Evolutionary conservation across 192 early-diverging fungal genomes (phyloP), one percentile per base, ranked within the genome.

Genomic region (Phlyctochytrium arcticum): DNA sequence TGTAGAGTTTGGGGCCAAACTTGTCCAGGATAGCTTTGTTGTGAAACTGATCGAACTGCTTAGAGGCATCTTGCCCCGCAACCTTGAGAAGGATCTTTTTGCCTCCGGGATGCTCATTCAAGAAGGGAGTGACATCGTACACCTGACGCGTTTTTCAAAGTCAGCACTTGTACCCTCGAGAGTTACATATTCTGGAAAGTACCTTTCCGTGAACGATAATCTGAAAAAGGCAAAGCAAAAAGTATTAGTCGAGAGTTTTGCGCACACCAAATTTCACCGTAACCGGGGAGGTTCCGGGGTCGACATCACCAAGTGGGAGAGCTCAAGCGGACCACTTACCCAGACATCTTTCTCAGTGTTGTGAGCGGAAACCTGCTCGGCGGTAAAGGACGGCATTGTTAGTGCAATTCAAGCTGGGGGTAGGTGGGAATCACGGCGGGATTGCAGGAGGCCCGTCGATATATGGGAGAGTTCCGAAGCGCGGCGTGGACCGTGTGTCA

Each of bases 21-120:
- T 90, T 85, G 24, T 81, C 81, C 21, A 92, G 72, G 36, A 90
- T 69, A 46, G 71, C 65, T 30, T 77, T 63, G 62, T 86, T 87
- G 73, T 93, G 91, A 79, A 93, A 93, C 65, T 88, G 79, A 70
- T 90, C 87, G 64, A 92, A 93, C 74, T 92, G 88, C 74, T 90
- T 89, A 26, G 87, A 75, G 27, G 91, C 91, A 73, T 93, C 91
- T 15, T 75, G 78, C 46, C 91, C 91, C 23, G 88, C 87, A 24
- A 85, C 86, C 68, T 88, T 87, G 21, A 91, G 69, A 26, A 92
- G 76, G 39, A 91, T 80, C 71, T 90, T 90, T 67, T 89, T 78
- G 48, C 74, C 75, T 47, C 78, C 79, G 7, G 79, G 79, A 57
- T 81, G 80, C 10, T 71, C 78, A 48, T 54, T 54, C 19, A 79